phyloP scores from a whole-genome alignment of 2,329 filamentous ascomycete species.

The Apiospora marii region DNA sequence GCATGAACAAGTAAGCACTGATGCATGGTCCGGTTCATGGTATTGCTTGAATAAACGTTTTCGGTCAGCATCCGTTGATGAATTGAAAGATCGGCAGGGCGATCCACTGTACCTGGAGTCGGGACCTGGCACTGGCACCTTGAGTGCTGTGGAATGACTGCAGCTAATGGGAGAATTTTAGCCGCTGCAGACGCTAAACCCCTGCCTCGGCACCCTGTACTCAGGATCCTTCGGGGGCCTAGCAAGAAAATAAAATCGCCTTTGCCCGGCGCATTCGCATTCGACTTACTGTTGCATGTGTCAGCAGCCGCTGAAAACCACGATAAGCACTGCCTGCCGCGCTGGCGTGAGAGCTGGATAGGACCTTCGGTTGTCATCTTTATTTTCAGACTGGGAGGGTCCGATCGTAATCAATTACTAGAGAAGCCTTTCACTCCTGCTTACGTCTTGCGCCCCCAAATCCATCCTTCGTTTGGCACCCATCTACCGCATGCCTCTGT shows the following conservation, averaged over 20 bases:
- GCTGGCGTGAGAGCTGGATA: neutral
- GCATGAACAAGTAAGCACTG: no score
- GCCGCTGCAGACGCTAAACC: neutral
- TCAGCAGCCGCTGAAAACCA: neutral
- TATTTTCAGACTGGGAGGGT: neutral
- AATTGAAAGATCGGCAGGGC: no score
- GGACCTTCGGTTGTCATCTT: neutral
- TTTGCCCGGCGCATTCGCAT: neutral
- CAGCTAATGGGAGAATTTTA: neutral
- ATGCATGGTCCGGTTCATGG: no score
- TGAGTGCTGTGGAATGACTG: neutral
- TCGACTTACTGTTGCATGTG: neutral
- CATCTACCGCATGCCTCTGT: slow-evolving; percentile 3
- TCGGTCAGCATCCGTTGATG: no score
- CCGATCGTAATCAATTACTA: neutral
- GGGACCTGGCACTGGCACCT: no score
- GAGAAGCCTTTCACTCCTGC: neutral
- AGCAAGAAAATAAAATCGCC: neutral
- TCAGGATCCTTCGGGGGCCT: neutral
- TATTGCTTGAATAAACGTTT: no score
- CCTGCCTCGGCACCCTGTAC: neutral
- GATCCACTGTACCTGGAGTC: no score
- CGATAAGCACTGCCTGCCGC: neutral
- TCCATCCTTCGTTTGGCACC: neutral
- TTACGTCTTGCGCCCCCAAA: neutral